Conservation (phyloP, 73 alveolate species). For the Tetrahymena borealis region DNA sequence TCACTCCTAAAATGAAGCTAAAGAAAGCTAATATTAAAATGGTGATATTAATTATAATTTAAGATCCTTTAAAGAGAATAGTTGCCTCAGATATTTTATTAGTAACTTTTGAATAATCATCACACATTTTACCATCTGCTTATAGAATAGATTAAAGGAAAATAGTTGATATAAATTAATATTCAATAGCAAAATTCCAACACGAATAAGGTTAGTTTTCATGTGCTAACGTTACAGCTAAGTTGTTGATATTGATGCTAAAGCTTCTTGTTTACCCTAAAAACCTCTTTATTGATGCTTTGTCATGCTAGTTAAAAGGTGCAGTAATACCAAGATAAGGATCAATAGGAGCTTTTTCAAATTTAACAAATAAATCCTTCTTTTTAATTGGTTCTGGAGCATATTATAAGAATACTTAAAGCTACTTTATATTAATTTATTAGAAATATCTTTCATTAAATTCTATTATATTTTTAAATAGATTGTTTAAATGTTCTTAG, state of each 20-base stretch:
- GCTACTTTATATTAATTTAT: background rate
- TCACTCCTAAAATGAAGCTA: background rate
- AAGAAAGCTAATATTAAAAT: background rate
- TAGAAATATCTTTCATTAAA: background rate
- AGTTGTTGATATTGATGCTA: background rate
- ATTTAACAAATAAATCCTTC: background rate
- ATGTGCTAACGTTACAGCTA: background rate
- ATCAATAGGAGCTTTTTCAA: background rate
- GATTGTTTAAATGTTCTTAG: background rate
- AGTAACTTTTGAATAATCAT: background rate
- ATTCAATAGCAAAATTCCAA: background rate
- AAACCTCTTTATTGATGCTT: background rate
- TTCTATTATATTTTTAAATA: background rate
- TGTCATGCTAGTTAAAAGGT: background rate
- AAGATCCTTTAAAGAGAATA: background rate
- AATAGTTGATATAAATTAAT: background rate
- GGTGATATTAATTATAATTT: background rate
- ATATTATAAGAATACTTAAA: background rate
- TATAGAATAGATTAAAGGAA: background rate
- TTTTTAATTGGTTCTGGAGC: background rate
- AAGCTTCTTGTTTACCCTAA: background rate
- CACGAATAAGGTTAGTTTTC: background rate
- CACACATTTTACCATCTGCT: background rate
- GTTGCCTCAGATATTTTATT: background rate
- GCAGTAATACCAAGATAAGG: background rate